Evolutionary conservation across 1,284 basidiomycete species (phyloP), one percentile per base, ranked within the genome.

Genomic region (Ceraceosorus guamensis): DNA sequence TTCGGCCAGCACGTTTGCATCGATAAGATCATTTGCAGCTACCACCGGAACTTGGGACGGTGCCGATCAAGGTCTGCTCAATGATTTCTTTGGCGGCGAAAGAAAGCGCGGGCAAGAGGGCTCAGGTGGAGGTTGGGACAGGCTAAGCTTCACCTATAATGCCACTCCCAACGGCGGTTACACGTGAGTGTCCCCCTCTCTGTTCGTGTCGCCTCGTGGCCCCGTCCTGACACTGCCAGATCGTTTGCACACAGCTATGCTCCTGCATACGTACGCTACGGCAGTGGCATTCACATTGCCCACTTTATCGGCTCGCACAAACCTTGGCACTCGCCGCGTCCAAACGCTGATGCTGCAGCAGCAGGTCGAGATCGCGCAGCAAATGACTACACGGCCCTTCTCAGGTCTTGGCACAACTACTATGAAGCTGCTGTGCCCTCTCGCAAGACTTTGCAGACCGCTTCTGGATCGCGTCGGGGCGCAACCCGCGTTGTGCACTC

Each of bases 91-190:
- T 67, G 78, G 78, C 0, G 77, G 78, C 35, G 80, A 79, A 52
- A 76, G 77, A 0, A 83, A 86, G 51, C 48, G 48, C 48, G 46
- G 47, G 7, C 53, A 56, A 2, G 49, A 46, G 11, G 13, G 63
- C 52, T 16, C 54, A 2, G 91, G 88, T 33, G 80, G 79, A 8
- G 79, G 88, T 64, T 97, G 92, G 92, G 84, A 93, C 70, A 82
- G 89, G 63, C 83, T 96, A 64, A 90, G 89, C 75, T 76, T 71
- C 64, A 76, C 78, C 1, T 98, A 95, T 79, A 98, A 98, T 76
- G 93, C 91, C 6, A 97, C 93, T 1, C 92, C 92, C 8, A 91
- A 90, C n/a, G 90, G 91, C 53, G 89, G 87, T 53, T 98, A 98
- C 80, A 93, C 89, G 85, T 91, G 74, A 81, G 87, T 82, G 31